Percentiles rank a stretch among this genome's conserved stretches.
Conservation (phyloP, 257 asterid genomes). For the Rauvolfia tetraphylla region DNA sequence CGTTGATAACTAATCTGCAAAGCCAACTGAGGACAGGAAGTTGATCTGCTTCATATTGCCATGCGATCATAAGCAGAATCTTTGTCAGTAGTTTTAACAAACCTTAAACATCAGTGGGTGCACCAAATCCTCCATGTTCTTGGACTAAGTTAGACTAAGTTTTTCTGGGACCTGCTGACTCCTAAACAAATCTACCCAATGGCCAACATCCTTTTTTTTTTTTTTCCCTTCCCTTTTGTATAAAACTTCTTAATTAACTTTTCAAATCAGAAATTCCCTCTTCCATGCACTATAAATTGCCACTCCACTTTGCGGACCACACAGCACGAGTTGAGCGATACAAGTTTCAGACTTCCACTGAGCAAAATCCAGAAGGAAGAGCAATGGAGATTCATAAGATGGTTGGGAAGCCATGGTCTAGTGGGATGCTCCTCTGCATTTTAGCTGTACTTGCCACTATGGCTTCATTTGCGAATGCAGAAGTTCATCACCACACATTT, state of each 20-base stretch:
- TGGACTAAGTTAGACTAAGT: neutral
- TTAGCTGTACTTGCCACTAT: constrained; percentile 12
- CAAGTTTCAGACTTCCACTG: neutral
- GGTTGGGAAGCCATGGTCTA: neutral
- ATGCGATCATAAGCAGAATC: neutral
- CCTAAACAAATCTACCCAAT: constrained; percentile 3
- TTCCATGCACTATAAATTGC: constrained; percentile 5
- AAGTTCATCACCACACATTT: constrained; percentile 27
- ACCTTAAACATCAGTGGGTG: neutral
- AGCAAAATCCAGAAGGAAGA: neutral
- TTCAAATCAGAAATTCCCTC: neutral
- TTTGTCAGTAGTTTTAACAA: neutral
- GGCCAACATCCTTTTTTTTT: neutral
- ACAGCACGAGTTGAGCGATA: neutral
- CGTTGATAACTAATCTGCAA: constrained; percentile 1
- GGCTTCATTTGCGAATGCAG: constrained; percentile 22
- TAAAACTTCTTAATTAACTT: neutral
- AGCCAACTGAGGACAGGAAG: neutral
- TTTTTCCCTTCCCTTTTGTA: too few relatives aligned
- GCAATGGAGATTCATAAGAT: constrained; percentile 11
- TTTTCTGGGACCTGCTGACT: neutral
- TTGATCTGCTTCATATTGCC: neutral
- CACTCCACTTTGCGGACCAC: neutral
- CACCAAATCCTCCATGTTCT: constrained; percentile 4
- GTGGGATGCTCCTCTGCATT: constrained; percentile 14